Conservation (phyloP, 495 filamentous ascomycete genomes). For the Podospora didyma region DNA sequence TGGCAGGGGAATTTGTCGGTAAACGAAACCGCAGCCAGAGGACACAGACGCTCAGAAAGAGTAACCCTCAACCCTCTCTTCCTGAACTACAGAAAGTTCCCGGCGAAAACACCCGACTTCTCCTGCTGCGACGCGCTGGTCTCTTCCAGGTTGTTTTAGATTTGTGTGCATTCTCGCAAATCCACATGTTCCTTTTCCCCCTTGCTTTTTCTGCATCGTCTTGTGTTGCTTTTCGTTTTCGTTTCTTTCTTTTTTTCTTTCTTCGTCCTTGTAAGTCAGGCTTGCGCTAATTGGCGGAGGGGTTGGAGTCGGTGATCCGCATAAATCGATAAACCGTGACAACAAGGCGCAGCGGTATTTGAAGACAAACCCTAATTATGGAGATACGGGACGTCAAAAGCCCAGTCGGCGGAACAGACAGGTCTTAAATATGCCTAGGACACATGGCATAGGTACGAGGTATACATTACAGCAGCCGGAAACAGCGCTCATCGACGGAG, state of each 20-base stretch:
- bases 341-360: not conserved
- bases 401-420: not conserved
- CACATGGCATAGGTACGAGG: not conserved
- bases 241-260: conserved; percentile 9
- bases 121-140: conserved; percentile 11
- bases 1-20: no score
- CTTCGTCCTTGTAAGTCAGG: not conserved
- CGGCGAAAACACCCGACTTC: conserved; percentile 9
- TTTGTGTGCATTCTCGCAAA: conserved; percentile 11
- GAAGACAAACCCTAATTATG: not conserved
- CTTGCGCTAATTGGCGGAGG: not conserved
- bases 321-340: no score
- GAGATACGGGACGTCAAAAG: not conserved
- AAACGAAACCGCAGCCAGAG: not conserved
- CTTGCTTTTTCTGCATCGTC: no score
- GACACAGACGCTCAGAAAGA: not conserved
- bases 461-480: conserved; percentile 3
- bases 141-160: conserved; percentile 9
- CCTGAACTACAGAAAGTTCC: not conserved
- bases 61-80: not conserved
- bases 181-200: conserved; percentile 16
- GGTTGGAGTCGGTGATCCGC: no score
- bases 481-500: conserved; percentile 3
- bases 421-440: not conserved
- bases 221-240: conserved; percentile 6